A percentile compares a stretch with the other conserved stretches of the same genome.
These are phyloP conservation scores for Erucastrum elatum DNA, from an alignment of 345 rosid species.

Conservation along the genomic window DNA sequence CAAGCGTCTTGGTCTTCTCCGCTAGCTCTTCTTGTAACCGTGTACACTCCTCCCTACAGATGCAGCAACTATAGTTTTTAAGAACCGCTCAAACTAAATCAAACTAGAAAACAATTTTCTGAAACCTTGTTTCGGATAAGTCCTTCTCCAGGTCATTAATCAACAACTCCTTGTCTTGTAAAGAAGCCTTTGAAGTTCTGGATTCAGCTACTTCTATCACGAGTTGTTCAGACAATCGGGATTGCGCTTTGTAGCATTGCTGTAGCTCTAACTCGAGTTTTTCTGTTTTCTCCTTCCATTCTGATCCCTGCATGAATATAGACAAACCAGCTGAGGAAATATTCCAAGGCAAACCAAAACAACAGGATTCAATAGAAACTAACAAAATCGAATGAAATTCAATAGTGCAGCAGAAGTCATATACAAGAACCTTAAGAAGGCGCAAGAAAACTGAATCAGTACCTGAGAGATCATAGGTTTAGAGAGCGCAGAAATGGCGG, in stretches of 20 bases:
- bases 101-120: constrained; percentile 4
- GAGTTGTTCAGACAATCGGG: constrained; percentile 83
- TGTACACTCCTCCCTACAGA: constrained; percentile 63
- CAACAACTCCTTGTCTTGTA: constrained; percentile 69
- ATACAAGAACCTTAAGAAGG: background rate
- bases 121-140: constrained; percentile 55
- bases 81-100: background rate
- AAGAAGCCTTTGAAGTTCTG: constrained; percentile 64
- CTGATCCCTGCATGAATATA: constrained; percentile 61
- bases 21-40: constrained; percentile 58
- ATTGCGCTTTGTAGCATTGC: constrained; percentile 93
- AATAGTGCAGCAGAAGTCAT: background rate
- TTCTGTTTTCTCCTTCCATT: constrained; percentile 95
- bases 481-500: constrained; percentile 78
- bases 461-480: constrained; percentile 84
- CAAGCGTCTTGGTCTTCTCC: constrained; percentile 61
- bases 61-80: background rate
- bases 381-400: background rate
- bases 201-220: constrained; percentile 85
- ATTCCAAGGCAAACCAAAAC: background rate
- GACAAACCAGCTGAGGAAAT: background rate
- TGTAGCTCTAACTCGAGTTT: constrained; percentile 76
- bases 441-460: constrained; percentile 2
- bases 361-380: background rate
- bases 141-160: constrained; percentile 53